Conservation (phyloP, 176 grass and related monocot species). For the maize (Zea mays) region DNA sequence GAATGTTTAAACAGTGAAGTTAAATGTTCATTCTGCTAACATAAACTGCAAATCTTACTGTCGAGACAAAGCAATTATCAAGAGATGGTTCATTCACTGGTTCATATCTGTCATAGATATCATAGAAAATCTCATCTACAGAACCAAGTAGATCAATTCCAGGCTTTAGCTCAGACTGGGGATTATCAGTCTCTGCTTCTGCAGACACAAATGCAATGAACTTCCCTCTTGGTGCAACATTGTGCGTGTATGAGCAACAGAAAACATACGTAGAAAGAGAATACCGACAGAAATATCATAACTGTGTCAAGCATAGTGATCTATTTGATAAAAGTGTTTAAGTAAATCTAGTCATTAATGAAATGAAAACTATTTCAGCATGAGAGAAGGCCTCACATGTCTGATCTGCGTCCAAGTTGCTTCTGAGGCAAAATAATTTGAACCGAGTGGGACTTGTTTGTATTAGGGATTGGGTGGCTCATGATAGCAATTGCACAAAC, state of each 20-base stretch:
- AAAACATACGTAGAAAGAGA: constrained; percentile 77
- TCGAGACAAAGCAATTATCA: constrained; percentile 91
- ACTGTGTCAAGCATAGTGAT: constrained; percentile 21
- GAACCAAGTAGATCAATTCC: constrained; percentile 81
- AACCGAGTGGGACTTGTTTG: too few species aligned
- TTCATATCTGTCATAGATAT: constrained; percentile 84
- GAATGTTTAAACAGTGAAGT: background rate
- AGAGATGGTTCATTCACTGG: constrained; percentile 84
- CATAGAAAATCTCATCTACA: constrained; percentile 88
- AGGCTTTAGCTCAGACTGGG: constrained; percentile 68
- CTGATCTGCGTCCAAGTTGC: too few species aligned
- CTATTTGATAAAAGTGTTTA: background rate
- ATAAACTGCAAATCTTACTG: constrained; percentile 50
- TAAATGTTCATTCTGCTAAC: background rate
- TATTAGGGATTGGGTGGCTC: too few species aligned
- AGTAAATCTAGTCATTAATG: too few species aligned
- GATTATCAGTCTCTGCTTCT: constrained; percentile 73
- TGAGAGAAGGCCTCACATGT: too few species aligned
- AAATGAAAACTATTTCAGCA: too few species aligned
- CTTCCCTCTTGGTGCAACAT: constrained; percentile 86
- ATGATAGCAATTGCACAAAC: too few species aligned
- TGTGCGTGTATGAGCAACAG: constrained; percentile 92
- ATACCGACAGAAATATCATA: constrained; percentile 36
- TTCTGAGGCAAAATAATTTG: too few species aligned
- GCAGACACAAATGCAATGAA: constrained; percentile 92